A percentile compares a stretch with the other conserved stretches of the same genome.
Conservation (phyloP, 2,329 filamentous ascomycete species). For the Beauveria sp. region DNA sequence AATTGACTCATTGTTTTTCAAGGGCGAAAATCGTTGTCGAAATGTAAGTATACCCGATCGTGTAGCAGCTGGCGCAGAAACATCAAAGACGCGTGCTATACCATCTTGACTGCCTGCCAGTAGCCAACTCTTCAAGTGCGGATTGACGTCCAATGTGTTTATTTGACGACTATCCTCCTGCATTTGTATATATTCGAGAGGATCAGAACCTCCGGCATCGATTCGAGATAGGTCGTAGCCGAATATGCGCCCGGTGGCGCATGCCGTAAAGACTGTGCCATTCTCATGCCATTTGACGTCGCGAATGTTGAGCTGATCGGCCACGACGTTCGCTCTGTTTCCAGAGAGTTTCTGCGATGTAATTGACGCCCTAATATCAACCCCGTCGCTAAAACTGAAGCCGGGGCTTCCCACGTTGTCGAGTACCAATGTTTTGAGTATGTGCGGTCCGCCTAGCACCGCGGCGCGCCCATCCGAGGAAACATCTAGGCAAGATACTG, state of each 20-base stretch:
- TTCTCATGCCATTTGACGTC: conserved; percentile 53
- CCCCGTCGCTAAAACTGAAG: conserved; percentile 39
- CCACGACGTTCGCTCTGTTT: conserved; percentile 31
- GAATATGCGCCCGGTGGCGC: conserved; percentile 57
- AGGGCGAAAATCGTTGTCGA: conserved; percentile 34
- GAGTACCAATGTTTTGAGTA: conserved; percentile 53
- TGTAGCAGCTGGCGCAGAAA: conserved; percentile 39
- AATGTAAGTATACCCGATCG: conserved; percentile 44
- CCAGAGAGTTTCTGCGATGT: conserved; percentile 37
- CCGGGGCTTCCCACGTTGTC: conserved; percentile 32
- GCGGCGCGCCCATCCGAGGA: conserved; percentile 49
- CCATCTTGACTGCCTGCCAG: conserved; percentile 59
- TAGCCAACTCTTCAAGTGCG: conserved; percentile 48
- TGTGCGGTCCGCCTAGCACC: conserved; percentile 49
- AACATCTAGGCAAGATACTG: conserved; percentile 50
- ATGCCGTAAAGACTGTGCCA: conserved; percentile 53
- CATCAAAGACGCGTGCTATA: conserved; percentile 54
- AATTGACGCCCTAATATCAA: conserved; percentile 52
- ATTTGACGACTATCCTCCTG: conserved; percentile 57
- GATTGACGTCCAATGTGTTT: conserved; percentile 56
- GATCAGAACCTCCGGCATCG: conserved; percentile 34
- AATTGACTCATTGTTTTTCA: conserved; percentile 37
- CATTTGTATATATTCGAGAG: conserved; percentile 49
- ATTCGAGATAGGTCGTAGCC: conserved; percentile 52
- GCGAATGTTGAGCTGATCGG: conserved; percentile 56